Evolutionary conservation across 495 filamentous ascomycete species (phyloP).

Genomic region (Aspergillus asperescens): DNA sequence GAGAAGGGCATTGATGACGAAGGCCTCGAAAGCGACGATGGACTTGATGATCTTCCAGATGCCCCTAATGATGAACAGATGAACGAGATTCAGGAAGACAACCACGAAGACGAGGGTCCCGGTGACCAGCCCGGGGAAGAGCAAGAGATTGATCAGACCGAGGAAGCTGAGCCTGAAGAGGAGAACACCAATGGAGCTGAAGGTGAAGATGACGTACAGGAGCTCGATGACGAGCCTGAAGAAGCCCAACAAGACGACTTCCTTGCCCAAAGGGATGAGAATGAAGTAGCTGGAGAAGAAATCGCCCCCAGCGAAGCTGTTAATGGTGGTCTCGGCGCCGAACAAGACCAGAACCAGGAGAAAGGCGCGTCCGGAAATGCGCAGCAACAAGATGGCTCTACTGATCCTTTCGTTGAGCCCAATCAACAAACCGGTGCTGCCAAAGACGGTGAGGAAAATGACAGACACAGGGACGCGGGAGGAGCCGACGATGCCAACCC

Average conservation of each 20-base stretch:
- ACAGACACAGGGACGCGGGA: slow-evolving; percentile 38
- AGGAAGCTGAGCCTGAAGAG: slow-evolving; percentile 38
- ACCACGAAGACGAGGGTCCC: slow-evolving; percentile 34
- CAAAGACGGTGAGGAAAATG: slow-evolving; percentile 44
- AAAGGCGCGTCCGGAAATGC: slow-evolving; percentile 64
- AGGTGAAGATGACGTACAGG: slow-evolving; percentile 45
- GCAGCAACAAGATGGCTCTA: slow-evolving; percentile 45
- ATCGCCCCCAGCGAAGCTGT: slow-evolving; percentile 46
- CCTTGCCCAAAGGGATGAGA: slow-evolving; percentile 38
- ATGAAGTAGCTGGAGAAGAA: slow-evolving; percentile 43
- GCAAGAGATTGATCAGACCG: slow-evolving; percentile 36
- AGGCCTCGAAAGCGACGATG: slow-evolving; percentile 60
- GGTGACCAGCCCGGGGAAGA: slow-evolving; percentile 22
- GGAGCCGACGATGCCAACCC: slow-evolving; percentile 40
- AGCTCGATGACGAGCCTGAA: slow-evolving; percentile 48
- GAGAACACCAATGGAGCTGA: slow-evolving; percentile 26
- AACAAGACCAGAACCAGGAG: slow-evolving; percentile 54
- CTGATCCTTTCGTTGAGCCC: slow-evolving; percentile 39
- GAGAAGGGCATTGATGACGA: slow-evolving; percentile 55
- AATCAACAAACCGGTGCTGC: slow-evolving; percentile 38
- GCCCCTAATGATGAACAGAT: slow-evolving; percentile 44
- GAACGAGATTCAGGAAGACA: slow-evolving; percentile 24
- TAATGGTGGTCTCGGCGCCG: slow-evolving; percentile 38
- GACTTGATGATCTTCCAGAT: slow-evolving; percentile 61
- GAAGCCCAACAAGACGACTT: slow-evolving; percentile 40